Percentiles rank a stretch among this genome's conserved stretches.
phyloP scores from a whole-genome alignment of 2,329 filamentous ascomycete species.

The Scedosporium minutisporum region DNA sequence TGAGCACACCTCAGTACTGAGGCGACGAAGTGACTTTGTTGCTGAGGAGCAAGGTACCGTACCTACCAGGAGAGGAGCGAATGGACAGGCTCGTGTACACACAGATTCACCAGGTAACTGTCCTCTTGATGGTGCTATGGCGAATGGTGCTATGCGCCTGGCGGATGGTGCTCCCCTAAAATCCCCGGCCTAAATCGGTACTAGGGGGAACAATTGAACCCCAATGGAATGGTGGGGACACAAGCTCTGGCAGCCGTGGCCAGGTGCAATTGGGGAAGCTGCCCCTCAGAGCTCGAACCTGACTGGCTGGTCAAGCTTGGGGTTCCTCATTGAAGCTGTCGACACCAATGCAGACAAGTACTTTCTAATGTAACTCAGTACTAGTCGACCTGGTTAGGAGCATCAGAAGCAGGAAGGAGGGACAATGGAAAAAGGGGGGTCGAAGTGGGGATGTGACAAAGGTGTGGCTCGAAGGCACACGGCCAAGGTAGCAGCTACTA shows the following conservation, averaged over 20 bases:
- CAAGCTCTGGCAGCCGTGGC: conserved; percentile 2
- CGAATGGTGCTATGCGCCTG: too few relatives aligned
- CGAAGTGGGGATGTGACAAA: not conserved
- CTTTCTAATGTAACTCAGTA: not conserved
- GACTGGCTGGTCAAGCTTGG: not conserved
- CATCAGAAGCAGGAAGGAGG: not conserved
- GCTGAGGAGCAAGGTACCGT: not conserved
- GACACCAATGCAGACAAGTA: not conserved
- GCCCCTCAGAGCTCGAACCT: not conserved
- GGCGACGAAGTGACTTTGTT: not conserved
- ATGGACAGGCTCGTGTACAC: too few relatives aligned
- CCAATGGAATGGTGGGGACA: not conserved
- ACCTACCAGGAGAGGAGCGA: not conserved
- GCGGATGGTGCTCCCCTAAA: not conserved
- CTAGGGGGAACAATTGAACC: not conserved
- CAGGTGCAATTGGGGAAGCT: not conserved
- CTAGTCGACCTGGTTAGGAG: not conserved
- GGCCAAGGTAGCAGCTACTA: not conserved
- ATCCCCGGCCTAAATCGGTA: not conserved
- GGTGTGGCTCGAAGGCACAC: not conserved
- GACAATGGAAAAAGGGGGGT: not conserved
- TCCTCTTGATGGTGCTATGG: not conserved
- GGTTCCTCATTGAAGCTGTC: not conserved
- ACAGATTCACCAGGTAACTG: not conserved
- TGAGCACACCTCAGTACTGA: not conserved